Percentiles rank a stretch among this genome's conserved stretches.
Evolutionary conservation across 352 stramenopile species (phyloP).

Genomic region (Globisporangium barbulae): DNA sequence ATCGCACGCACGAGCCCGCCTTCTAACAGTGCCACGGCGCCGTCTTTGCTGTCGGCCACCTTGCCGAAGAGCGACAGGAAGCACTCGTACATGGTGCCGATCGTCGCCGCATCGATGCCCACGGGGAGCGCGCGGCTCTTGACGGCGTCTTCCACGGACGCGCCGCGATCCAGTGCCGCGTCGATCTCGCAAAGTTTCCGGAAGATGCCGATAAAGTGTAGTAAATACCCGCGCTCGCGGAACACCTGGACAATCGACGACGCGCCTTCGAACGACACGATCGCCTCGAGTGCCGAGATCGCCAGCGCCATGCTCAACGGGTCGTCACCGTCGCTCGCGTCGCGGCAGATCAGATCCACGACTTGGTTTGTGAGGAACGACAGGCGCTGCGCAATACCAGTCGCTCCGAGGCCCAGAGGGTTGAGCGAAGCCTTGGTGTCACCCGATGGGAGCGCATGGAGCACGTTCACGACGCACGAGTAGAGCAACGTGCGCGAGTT

Average conservation of each 20-base stretch:
- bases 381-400: conserved; percentile 14
- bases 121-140: conserved; percentile 41
- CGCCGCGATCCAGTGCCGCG: conserved; percentile 45
- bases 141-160: conserved; percentile 29
- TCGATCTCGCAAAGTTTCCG: conserved; percentile 72
- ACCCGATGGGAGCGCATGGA: conserved; percentile 35
- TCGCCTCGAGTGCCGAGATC: conserved; percentile 64
- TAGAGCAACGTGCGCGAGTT: conserved; percentile 80
- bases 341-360: conserved; percentile 65
- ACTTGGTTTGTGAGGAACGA: conserved; percentile 49
- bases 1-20: conserved; percentile 68
- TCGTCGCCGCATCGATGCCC: conserved; percentile 59
- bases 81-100: conserved; percentile 80
- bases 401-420: conserved; percentile 6
- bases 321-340: conserved; percentile 76
- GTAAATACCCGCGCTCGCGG: conserved; percentile 70
- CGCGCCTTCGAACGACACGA: conserved; percentile 50
- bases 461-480: conserved; percentile 68
- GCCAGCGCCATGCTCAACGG: conserved; percentile 80
- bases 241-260: conserved; percentile 53
- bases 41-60: conserved; percentile 56
- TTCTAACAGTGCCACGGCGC: conserved; percentile 66
- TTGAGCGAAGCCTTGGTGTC: conserved; percentile 11
- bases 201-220: conserved; percentile 82
- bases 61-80: conserved; percentile 79